Base-by-base conservation (phyloP, 2,329 filamentous ascomycete genomes). In the Fusarium nodosum region DNA sequence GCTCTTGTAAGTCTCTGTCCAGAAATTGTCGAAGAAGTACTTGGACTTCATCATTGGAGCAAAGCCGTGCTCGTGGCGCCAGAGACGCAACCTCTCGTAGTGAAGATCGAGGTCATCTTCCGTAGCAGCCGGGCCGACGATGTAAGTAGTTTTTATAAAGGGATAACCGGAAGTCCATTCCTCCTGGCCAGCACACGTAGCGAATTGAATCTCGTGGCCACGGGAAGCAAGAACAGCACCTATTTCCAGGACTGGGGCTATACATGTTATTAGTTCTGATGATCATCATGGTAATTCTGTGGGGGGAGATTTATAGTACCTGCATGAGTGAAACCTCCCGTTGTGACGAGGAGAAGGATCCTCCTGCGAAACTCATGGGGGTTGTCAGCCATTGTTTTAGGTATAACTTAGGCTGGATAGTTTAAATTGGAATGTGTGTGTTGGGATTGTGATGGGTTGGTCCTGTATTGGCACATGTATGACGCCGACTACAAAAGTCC, bases 191-290 rank as follows among this genome's bases (percentile, higher is more conserved):
- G 75, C 59, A 31, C 77, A 74, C 2, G 80, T 82, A 22, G 79
- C 80, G 34, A 82, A 82, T 20, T 79, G 76, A 53, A 83, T 69
- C 10, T 58, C 68, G 57, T 81, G 77, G 22, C 80, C 77, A 30
- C 79, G 75, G 10, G 74, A 60, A 24, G 78, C 71, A 15, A 81
- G 75, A 1, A 77, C 72, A 12, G 72, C 67, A 22, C 77, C 77
- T 33, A 81, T 73, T 56, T 82, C 78, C 18, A 81, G 73, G 8
- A 81, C 70, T 2, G 79, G 78, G 3, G 76, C 79, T 78, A 41
- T 78, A 44, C 10, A 15, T 7, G 16, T 20, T 28, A 52, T 72
- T 48, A 66, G 58, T 42, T 50, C 22, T n/a, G 41, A 20, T n/a
- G 7, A 26, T 15, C 7, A 9, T 44, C 16, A 31, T 31, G 26